A percentile compares a stretch with the other conserved stretches of the same genome.
Evolutionary conservation across 164 flowering plant species (phyloP).

Genomic region (Magnolia kwangsiensis): DNA sequence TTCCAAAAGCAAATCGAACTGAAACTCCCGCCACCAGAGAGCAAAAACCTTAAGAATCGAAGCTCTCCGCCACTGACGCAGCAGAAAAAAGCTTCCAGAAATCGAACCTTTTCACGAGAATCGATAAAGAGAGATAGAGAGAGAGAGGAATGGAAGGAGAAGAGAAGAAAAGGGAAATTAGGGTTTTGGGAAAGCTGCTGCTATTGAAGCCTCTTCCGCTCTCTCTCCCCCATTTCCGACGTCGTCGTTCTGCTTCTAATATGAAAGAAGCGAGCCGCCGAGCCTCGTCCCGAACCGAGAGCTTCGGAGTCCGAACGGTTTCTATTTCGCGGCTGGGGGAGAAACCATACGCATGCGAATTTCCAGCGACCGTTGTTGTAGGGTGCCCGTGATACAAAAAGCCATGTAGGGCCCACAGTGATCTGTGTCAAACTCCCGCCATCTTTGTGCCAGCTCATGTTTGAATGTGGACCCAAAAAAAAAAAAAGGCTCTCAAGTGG

Average conservation of each 20-base stretch:
- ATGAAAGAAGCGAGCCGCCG: not conserved
- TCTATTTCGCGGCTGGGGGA: constrained; percentile 2
- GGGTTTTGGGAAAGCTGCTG: not conserved
- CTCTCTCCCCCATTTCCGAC: not conserved
- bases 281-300: constrained; percentile 8
- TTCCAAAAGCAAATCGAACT: constrained; percentile 1
- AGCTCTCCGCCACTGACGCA: not conserved
- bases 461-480: not conserved
- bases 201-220: not conserved
- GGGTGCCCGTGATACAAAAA: too few species aligned
- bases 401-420: not conserved
- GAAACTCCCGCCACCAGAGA: not conserved
- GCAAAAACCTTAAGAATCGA: not conserved
- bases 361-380: too few species aligned
- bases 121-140: not conserved
- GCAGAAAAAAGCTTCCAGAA: not conserved
- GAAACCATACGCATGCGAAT: too few species aligned
- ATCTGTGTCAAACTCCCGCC: not conserved
- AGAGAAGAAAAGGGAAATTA: not conserved
- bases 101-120: not conserved
- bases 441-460: not conserved
- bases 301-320: constrained; percentile 11
- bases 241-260: not conserved
- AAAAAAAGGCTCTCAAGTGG: not conserved
- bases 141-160: not conserved